Percentiles rank a stretch among this genome's conserved stretches.
Evolutionary conservation across 1,139 yeast genomes (phyloP).

Genomic region (Eremothecium cymbalariae): DNA sequence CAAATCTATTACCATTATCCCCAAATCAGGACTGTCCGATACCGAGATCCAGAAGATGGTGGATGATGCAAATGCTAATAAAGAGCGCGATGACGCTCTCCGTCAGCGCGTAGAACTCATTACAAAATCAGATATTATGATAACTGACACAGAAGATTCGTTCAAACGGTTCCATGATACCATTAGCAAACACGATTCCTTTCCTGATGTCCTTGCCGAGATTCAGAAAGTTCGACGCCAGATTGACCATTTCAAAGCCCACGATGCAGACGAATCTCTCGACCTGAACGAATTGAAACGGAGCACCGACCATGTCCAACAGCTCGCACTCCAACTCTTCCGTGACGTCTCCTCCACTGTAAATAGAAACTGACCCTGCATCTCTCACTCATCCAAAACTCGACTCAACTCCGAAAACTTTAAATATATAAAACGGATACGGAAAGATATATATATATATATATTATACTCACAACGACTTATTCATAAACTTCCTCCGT

Average conservation of each 20-base stretch:
- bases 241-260: constrained; percentile 36
- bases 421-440: not conserved
- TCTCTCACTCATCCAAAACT: not conserved
- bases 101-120: constrained; percentile 31
- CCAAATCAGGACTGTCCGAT: constrained; percentile 59
- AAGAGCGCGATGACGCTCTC: constrained; percentile 29
- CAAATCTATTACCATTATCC: constrained; percentile 60
- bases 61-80: constrained; percentile 37
- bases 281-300: constrained; percentile 34
- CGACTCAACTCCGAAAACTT: not conserved
- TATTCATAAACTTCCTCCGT: constrained; percentile 91
- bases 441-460: constrained; percentile 1
- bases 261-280: constrained; percentile 34
- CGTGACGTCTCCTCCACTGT: constrained; percentile 39
- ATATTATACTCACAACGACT: constrained; percentile 36
- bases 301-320: constrained; percentile 45
- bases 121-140: constrained; percentile 45
- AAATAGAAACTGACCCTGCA: not conserved
- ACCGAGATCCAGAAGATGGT: constrained; percentile 52
- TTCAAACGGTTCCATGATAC: constrained; percentile 37
- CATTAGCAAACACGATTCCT: constrained; percentile 37
- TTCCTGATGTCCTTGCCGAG: constrained; percentile 26
- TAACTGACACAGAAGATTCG: constrained; percentile 49
- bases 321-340: constrained; percentile 43
- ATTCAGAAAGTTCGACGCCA: constrained; percentile 21